Conservation (phyloP, 768 basidiomycete species). For the Boletus edulis region DNA sequence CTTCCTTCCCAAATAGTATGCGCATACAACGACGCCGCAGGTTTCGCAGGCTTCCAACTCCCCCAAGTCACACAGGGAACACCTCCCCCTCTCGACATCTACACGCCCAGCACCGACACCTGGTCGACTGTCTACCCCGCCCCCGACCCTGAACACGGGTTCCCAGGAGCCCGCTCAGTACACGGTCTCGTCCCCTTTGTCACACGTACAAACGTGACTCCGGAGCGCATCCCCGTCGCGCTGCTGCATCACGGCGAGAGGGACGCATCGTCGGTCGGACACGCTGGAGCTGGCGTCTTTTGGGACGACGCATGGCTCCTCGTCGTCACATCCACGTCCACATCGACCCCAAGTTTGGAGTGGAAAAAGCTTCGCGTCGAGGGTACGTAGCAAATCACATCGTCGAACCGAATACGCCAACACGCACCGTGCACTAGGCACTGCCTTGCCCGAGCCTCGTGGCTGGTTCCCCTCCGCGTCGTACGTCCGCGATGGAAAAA, state of each 20-base stretch:
- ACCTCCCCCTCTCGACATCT: too few species aligned
- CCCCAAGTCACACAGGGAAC: too few species aligned
- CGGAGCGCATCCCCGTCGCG: constrained; percentile 18
- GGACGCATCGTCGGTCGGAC: constrained; percentile 35
- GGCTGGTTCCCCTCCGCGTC: constrained; percentile 43
- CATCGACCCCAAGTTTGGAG: background rate
- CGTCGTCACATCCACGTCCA: rapidly evolving
- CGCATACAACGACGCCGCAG: too few species aligned
- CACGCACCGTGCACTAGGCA: too few species aligned
- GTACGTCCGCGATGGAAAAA: constrained; percentile 22
- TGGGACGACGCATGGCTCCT: constrained; percentile 37
- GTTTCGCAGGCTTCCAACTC: too few species aligned
- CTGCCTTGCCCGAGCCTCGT: constrained; percentile 28
- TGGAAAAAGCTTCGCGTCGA: constrained; percentile 27
- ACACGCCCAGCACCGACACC: constrained; percentile 15
- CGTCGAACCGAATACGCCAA: too few species aligned
- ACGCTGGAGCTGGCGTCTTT: constrained; percentile 40
- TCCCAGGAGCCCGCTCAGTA: constrained; percentile 35
- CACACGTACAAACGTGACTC: background rate
- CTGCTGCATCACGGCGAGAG: constrained; percentile 38
- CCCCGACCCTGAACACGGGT: constrained; percentile 26
- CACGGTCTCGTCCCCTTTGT: constrained; percentile 32
- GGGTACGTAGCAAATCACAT: background rate
- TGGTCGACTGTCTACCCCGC: constrained; percentile 26
- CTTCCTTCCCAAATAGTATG: too few species aligned